Percentiles rank a stretch among this genome's conserved stretches.
These are phyloP conservation scores for Podosphaera xanthii DNA, from an alignment of 2,329 filamentous ascomycete species.

Conservation along the genomic window DNA sequence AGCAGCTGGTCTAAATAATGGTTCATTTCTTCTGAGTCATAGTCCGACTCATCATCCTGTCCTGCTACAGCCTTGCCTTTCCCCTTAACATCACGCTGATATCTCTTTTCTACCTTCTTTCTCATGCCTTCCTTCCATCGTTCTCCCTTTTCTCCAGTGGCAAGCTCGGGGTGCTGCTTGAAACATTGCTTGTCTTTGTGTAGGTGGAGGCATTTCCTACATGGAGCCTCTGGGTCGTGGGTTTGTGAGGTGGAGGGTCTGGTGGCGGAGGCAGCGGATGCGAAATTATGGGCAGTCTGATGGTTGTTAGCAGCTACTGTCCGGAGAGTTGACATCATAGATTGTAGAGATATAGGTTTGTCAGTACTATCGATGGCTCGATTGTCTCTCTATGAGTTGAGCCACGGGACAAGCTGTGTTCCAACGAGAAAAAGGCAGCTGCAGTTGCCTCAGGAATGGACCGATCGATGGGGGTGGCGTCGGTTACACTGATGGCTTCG, in stretches of 20 bases:
- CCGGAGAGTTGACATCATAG: too few species aligned
- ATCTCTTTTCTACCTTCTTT: background rate
- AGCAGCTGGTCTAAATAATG: background rate
- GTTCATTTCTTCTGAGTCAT: background rate
- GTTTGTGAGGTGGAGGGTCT: background rate
- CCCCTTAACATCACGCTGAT: background rate
- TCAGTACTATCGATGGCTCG: too few species aligned
- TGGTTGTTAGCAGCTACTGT: too few species aligned
- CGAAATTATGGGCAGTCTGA: too few species aligned
- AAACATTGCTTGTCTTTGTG: background rate
- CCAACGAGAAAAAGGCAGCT: background rate
- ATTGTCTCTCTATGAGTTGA: too few species aligned
- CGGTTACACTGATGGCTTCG: background rate
- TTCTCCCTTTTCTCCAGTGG: background rate
- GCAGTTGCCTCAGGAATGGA: background rate
- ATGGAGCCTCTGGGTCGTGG: background rate
- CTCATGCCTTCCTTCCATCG: background rate
- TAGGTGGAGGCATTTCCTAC: background rate
- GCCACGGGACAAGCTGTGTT: too few species aligned
- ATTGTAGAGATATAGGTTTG: too few species aligned
- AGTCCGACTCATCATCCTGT: background rate
- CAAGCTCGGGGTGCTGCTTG: background rate
- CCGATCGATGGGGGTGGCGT: background rate
- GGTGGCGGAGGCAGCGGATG: background rate
- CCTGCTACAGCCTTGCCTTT: background rate